Base-by-base conservation (phyloP, 139 green algal species). In the Haematococcus sp. region DNA sequence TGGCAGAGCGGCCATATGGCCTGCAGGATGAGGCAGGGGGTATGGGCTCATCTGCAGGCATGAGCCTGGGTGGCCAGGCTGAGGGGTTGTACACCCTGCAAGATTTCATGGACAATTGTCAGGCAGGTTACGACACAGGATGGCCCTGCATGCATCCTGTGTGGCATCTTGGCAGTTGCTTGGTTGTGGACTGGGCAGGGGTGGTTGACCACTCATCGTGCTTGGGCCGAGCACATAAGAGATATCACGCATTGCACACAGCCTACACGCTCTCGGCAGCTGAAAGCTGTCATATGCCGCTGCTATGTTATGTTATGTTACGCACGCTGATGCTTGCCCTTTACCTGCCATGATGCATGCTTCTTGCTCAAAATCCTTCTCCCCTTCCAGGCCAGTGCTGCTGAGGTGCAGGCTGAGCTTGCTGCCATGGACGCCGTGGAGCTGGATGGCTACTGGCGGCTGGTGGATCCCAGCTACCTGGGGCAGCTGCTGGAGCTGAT, bases 401-500 rank as follows among this genome's bases (percentile, higher is more conserved):
- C 5, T 0, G 83, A 92, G 75, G 71, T 92, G 56, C 33, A 60
- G 1, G 63, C 31, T 3, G 83, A 78, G 35, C 70, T 92, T 32
- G 11, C 0, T 0, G 68, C 71, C 4, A 61, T 84, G 34, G 30
- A 69, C n/a, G 81, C 86, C 13, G 35, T 92, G 51, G 58, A 75
- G 69, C 70, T 92, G 30, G 66, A 49, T 35, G 78, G 68, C 2
- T 4, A 54, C 25, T 83, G 85, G 86, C 49, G 85, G 54, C 16
- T 56, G 23, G 80, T 91, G 31, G 83, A 88, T 5, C 9, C 30
- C 0, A 55, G 5, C 13, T 84, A 89, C 74, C 76, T 89, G 54
- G 81, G 80, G 25, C 58, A 55, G 55, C 63, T 91, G 71, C 83
- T 92, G 63, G 76, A 91, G 74, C 55, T 88, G 71, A 49, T 88